These are phyloP conservation scores for Amaranthus hypochondriacus DNA, from an alignment of 148 eudicot genomes.

Conservation along the genomic window DNA sequence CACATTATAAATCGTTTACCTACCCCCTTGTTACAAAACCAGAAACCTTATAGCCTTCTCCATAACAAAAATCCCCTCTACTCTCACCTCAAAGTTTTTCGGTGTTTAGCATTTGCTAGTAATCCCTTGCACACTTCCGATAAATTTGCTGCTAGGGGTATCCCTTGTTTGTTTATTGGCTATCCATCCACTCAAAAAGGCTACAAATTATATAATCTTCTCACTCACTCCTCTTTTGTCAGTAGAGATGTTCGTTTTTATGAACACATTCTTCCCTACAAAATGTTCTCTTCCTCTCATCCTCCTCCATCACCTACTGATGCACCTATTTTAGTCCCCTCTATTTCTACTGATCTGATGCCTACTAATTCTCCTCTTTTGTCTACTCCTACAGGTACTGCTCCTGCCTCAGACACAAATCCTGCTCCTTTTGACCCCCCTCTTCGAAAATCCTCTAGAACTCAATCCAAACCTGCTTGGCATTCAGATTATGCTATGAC, in stretches of 20 bases:
- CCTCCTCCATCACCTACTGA: neutral
- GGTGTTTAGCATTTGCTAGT: slow-evolving; percentile 1
- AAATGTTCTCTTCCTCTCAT: neutral
- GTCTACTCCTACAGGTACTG: no score
- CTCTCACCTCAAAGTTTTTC: neutral
- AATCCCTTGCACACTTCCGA: neutral
- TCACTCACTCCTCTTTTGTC: neutral
- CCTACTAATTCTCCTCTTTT: neutral
- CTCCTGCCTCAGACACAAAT: no score
- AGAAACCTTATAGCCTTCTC: neutral
- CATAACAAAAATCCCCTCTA: neutral
- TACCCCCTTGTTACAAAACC: neutral
- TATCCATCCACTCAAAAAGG: neutral
- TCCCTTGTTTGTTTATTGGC: neutral
- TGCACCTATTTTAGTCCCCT: no score
- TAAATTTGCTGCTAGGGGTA: neutral
- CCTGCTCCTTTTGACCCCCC: no score
- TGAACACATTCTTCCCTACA: neutral
- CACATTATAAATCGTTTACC: neutral
- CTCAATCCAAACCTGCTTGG: no score
- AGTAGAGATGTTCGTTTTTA: neutral
- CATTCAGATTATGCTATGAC: no score
- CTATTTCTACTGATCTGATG: neutral
- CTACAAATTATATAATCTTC: neutral
- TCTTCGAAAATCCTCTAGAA: no score